These are phyloP conservation scores for Myxozyma nipponensis DNA, from an alignment of 805 yeast species.

Conservation along the genomic window DNA sequence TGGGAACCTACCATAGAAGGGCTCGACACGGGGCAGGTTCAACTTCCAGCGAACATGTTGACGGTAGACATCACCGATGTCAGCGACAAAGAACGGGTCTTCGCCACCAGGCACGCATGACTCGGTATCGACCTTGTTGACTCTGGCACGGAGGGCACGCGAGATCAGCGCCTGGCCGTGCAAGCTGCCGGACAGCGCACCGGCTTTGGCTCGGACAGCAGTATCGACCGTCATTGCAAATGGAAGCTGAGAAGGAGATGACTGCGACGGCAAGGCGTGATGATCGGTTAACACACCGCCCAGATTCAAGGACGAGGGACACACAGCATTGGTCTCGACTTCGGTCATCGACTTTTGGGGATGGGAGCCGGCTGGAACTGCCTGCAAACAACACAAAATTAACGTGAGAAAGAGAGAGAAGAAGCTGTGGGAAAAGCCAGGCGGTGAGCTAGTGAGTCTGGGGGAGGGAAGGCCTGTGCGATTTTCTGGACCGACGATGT, in stretches of 20 bases:
- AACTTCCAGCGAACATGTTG: conserved; percentile 60
- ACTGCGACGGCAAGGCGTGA: neutral
- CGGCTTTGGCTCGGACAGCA: conserved; percentile 1
- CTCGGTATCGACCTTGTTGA: conserved; percentile 46
- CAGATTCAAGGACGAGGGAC: conserved; percentile 27
- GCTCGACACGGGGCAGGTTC: conserved; percentile 68
- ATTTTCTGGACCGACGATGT: no score
- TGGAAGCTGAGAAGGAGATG: conserved; percentile 1
- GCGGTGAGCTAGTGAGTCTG: no score
- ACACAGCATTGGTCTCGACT: conserved; percentile 29
- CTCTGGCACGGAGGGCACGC: conserved; percentile 22
- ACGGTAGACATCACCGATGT: conserved; percentile 65
- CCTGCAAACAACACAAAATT: neutral
- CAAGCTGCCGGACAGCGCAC: conserved; percentile 6
- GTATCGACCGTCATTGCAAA: conserved; percentile 3
- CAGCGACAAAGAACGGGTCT: conserved; percentile 84
- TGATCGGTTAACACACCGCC: conserved; percentile 7
- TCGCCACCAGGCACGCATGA: conserved; percentile 71
- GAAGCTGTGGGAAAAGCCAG: neutral
- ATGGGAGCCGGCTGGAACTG: neutral
- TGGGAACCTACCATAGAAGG: conserved; percentile 52
- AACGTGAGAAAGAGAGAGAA: no score
- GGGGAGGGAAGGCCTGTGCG: no score
- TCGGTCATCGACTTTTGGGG: conserved; percentile 29
- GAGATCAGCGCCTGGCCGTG: conserved; percentile 26